Base-by-base conservation (phyloP, 345 rosid species). In the Mallotus nudiflorus region DNA sequence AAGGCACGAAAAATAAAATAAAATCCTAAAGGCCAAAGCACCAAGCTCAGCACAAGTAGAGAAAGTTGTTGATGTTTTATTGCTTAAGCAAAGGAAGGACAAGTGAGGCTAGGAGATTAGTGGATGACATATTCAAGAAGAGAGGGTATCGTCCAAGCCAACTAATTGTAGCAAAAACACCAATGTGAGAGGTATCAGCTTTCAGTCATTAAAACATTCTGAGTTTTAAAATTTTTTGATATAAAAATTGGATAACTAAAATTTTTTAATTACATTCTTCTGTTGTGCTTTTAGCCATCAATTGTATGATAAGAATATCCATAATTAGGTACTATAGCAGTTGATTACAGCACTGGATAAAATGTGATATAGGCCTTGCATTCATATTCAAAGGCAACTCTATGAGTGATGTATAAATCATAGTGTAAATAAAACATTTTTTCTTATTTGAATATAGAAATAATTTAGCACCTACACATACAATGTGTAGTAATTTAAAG, bases 1-100 rank as follows among this genome's bases (percentile, higher is more conserved):
- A n/a, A n/a, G n/a, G n/a, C n/a, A n/a, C n/a, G n/a, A n/a, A n/a
- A n/a, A n/a, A n/a, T n/a, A n/a, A n/a, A n/a, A n/a, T n/a, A n/a
- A n/a, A n/a, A n/a, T n/a, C n/a, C n/a, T n/a, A n/a, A n/a, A n/a
- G n/a, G n/a, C n/a, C n/a, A n/a, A n/a, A n/a, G n/a, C n/a, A n/a
- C n/a, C n/a, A n/a, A n/a, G n/a, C n/a, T n/a, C n/a, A n/a, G n/a
- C n/a, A n/a, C n/a, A n/a, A n/a, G n/a, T n/a, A n/a, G n/a, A n/a
- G n/a, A n/a, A n/a, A n/a, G n/a, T n/a, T n/a, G n/a, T n/a, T 19
- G 76, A 66, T 51, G 79, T 81, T 71, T 71, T 94, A 66, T 61
- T 74, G 16, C 44, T n/a, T n/a, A n/a, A n/a, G n/a, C n/a, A n/a
- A n/a, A n/a, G 83, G 82, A 58, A 77, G 73, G 75, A 73, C 6